These are phyloP conservation scores for Metschnikowia similis DNA, from an alignment of 805 yeast species.

Conservation along the genomic window DNA sequence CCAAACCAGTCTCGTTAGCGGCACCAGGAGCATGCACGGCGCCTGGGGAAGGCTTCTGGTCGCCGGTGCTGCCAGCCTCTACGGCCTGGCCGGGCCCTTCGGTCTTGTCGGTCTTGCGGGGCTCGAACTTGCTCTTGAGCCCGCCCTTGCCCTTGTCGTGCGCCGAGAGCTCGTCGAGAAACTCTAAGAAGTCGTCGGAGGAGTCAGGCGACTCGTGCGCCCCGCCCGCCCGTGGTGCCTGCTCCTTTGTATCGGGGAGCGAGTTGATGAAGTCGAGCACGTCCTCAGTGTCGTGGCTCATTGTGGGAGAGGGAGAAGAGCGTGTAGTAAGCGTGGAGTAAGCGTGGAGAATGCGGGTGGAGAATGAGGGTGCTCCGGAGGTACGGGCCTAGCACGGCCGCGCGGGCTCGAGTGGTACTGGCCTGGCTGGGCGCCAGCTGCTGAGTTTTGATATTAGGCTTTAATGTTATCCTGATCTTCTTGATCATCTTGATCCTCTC, in stretches of 20 bases:
- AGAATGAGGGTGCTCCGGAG: too few species aligned
- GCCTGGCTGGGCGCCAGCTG: too few species aligned
- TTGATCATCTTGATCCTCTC: too few species aligned
- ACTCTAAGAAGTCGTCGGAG: slow-evolving; percentile 52
- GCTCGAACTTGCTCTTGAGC: slow-evolving; percentile 30
- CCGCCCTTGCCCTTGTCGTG: slow-evolving; percentile 38
- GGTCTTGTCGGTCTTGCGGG: slow-evolving; percentile 20
- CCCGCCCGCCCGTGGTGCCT: slow-evolving; percentile 21
- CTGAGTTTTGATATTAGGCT: too few species aligned
- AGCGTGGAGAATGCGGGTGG: too few species aligned
- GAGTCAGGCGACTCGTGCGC: slow-evolving; percentile 11
- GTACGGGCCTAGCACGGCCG: too few species aligned
- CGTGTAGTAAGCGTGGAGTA: background rate
- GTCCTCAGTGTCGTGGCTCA: slow-evolving; percentile 54
- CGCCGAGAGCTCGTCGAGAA: slow-evolving; percentile 67
- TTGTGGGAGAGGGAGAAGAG: background rate
- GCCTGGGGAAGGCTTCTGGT: too few species aligned
- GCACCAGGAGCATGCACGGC: too few species aligned
- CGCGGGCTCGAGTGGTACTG: too few species aligned
- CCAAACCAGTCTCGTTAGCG: too few species aligned
- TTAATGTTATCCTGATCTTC: too few species aligned
- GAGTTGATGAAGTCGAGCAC: slow-evolving; percentile 78
- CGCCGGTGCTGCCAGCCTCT: too few species aligned
- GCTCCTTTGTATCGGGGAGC: slow-evolving; percentile 53
- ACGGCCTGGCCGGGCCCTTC: background rate